Percentiles rank a stretch among this genome's conserved stretches.
Evolutionary conservation across 1,284 basidiomycete genomes (phyloP).

Genomic region (Trametes sp.): DNA sequence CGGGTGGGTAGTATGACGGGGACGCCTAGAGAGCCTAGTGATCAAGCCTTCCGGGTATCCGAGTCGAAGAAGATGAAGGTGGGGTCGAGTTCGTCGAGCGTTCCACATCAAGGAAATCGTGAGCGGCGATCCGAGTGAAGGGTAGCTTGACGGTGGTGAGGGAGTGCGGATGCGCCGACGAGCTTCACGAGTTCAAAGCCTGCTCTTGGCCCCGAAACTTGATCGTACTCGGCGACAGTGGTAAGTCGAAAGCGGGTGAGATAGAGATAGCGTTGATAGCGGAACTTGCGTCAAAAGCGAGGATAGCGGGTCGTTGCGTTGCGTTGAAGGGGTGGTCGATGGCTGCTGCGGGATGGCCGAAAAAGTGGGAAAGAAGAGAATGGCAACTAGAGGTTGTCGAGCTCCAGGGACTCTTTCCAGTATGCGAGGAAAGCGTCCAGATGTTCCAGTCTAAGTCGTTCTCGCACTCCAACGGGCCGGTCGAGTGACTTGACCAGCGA

Average conservation of each 20-base stretch:
- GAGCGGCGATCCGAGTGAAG: neutral
- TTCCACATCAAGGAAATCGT: neutral
- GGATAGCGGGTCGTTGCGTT: neutral
- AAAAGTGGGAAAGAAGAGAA: neutral
- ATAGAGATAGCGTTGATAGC: neutral
- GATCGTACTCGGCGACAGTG: neutral
- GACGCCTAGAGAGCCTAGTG: neutral
- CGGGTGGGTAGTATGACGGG: neutral
- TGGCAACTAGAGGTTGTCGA: neutral
- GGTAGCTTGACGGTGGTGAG: neutral
- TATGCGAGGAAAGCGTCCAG: neutral
- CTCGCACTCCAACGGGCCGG: neutral
- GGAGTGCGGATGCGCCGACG: neutral
- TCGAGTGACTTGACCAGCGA: neutral
- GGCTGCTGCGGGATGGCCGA: neutral
- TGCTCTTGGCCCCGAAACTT: neutral
- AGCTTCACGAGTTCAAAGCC: neutral
- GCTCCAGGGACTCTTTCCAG: slow-evolving; percentile 3
- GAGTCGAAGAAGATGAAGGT: neutral
- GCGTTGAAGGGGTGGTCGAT: neutral
- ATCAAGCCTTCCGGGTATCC: neutral
- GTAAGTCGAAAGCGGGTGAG: neutral
- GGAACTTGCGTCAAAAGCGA: neutral
- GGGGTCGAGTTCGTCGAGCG: neutral
- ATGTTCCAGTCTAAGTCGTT: neutral